Percentiles rank a stretch among this genome's conserved stretches.
phyloP scores from a whole-genome alignment of 805 yeast genomes.

The Candida adriatica region DNA sequence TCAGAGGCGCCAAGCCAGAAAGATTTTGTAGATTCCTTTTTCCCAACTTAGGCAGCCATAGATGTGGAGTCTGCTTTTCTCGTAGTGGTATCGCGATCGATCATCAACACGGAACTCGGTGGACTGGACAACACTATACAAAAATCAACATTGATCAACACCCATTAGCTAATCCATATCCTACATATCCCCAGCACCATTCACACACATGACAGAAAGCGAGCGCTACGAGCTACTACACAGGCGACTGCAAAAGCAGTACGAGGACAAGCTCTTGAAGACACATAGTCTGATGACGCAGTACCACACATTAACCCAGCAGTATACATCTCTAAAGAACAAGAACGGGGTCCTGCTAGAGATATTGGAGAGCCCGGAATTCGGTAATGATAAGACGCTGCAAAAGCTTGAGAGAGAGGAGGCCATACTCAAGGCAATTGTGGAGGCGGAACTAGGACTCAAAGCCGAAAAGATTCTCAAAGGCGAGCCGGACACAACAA shows the following conservation, averaged over 20 bases:
- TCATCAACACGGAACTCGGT: too few species aligned
- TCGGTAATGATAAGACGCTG: not conserved
- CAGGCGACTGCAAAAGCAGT: conserved; percentile 7
- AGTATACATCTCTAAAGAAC: conserved; percentile 1
- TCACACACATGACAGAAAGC: too few species aligned
- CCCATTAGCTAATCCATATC: too few species aligned
- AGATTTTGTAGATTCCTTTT: too few species aligned
- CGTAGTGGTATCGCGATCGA: too few species aligned
- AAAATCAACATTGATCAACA: too few species aligned
- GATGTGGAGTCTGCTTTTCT: too few species aligned
- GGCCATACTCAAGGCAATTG: not conserved
- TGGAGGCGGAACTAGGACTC: too few species aligned
- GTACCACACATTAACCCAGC: conserved; percentile 7
- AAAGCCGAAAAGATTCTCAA: not conserved
- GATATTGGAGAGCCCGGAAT: conserved; percentile 1
- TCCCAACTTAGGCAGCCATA: too few species aligned
- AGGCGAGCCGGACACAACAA: conserved; percentile 4
- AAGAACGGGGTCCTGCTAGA: conserved; percentile 7
- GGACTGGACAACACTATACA: too few species aligned
- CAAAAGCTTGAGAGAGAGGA: conserved; percentile 1
- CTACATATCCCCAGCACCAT: too few species aligned
- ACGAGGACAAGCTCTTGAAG: conserved; percentile 7
- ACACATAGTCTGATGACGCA: conserved; percentile 3
- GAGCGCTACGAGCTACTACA: conserved; percentile 5
- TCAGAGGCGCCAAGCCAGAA: too few species aligned